phyloP scores from a whole-genome alignment of 1,284 basidiomycete species.

The Schizophyllum amplum region DNA sequence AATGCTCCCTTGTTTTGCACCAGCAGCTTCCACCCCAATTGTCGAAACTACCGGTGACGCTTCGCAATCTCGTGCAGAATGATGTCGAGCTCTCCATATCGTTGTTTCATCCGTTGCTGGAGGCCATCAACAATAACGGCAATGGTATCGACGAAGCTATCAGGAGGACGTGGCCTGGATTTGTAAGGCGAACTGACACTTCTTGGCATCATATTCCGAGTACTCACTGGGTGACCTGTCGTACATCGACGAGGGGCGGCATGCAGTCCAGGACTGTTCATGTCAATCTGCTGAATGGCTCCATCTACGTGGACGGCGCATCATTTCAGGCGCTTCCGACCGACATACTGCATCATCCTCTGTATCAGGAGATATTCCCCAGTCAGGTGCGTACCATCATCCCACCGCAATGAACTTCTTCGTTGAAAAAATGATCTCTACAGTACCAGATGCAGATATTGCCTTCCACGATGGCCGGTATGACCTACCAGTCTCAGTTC shows the following conservation, averaged over 20 bases:
- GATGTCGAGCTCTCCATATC: conserved; percentile 1
- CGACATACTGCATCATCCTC: conserved; percentile 22
- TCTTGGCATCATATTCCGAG: conserved; percentile 17
- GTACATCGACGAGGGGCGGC: background rate
- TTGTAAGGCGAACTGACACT: background rate
- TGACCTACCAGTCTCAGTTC: conserved; percentile 6
- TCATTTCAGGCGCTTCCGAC: conserved; percentile 29
- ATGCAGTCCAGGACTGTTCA: conserved; percentile 20
- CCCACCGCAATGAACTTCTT: background rate
- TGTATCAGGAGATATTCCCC: conserved; percentile 24
- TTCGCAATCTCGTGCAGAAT: conserved; percentile 4
- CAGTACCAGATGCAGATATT: conserved; percentile 24
- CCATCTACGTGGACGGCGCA: conserved; percentile 33
- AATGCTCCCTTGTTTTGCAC: background rate
- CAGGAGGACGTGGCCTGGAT: conserved; percentile 26
- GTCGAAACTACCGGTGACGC: background rate
- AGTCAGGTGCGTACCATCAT: conserved; percentile 15
- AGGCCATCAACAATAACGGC: background rate
- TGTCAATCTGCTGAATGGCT: conserved; percentile 32
- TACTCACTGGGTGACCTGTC: conserved; percentile 9
- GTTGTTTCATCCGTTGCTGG: background rate
- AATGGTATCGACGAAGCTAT: conserved; percentile 28
- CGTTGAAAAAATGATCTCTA: background rate
- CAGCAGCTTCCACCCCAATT: background rate
- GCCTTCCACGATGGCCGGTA: conserved; percentile 17